Conservation (phyloP, 495 filamentous ascomycete genomes). For the Umbilicaria muhlenbergii region DNA sequence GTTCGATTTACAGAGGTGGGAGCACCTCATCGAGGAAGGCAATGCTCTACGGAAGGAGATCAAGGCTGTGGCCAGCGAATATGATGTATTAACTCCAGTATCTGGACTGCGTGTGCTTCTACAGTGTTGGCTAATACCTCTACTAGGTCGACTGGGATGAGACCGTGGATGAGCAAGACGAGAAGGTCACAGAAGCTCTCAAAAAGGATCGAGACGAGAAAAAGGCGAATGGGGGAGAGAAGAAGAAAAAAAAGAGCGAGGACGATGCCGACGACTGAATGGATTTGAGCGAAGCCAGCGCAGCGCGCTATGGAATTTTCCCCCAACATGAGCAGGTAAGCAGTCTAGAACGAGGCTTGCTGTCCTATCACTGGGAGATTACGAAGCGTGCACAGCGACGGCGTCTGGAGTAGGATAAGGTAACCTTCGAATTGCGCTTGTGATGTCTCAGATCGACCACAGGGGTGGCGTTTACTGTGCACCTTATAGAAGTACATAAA, state of each 20-base stretch:
- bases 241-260: slow-evolving; percentile 26
- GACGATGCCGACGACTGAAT: slow-evolving; percentile 13
- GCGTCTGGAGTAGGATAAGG: too few species aligned
- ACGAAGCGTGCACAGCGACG: too few species aligned
- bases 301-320: too few species aligned
- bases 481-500: too few species aligned
- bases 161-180: slow-evolving; percentile 54
- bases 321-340: too few species aligned
- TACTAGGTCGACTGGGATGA: slow-evolving; percentile 68
- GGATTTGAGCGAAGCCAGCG: not conserved
- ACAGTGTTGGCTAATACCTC: too few species aligned
- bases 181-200: slow-evolving; percentile 54
- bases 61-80: slow-evolving; percentile 65
- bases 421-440: too few species aligned
- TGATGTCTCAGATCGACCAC: too few species aligned
- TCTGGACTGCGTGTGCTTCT: too few species aligned
- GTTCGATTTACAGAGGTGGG: slow-evolving; percentile 66
- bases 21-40: slow-evolving; percentile 61
- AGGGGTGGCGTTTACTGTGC: too few species aligned
- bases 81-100: slow-evolving; percentile 35
- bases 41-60: slow-evolving; percentile 72
- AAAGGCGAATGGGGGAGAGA: slow-evolving; percentile 28
- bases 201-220: slow-evolving; percentile 42
- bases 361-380: not conserved
- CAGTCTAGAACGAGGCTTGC: not conserved